A percentile compares a stretch with the other conserved stretches of the same genome.
phyloP scores from a whole-genome alignment of 345 rosid species.

The Gossypium sturtianum region DNA sequence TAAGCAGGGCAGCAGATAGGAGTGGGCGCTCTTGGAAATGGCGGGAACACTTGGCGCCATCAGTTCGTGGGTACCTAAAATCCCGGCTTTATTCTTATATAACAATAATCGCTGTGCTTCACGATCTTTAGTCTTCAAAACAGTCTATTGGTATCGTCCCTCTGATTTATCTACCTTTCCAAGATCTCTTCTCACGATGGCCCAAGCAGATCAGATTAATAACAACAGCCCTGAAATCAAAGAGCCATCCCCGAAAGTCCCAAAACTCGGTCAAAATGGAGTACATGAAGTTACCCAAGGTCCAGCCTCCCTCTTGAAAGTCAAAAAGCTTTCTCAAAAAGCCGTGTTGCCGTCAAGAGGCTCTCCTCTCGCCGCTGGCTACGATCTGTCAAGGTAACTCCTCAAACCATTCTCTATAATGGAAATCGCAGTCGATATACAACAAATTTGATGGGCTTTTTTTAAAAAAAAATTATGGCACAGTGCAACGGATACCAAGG shows the following conservation, averaged over 20 bases:
- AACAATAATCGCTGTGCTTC: background rate
- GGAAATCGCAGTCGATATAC: background rate
- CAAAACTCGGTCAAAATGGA: conserved; percentile 39
- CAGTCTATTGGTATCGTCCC: background rate
- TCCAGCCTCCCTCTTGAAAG: conserved; percentile 29
- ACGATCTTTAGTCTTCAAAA: background rate
- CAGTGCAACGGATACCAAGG: conserved; percentile 57
- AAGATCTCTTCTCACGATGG: conserved; percentile 13
- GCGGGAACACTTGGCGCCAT: conserved; percentile 11
- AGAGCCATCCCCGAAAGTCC: conserved; percentile 37
- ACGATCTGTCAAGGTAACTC: conserved; percentile 53
- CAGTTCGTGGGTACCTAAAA: background rate
- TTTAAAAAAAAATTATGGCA: background rate
- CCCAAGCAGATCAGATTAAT: conserved; percentile 12
- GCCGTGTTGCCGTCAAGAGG: conserved; percentile 67
- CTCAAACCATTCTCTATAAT: background rate
- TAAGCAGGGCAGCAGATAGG: background rate
- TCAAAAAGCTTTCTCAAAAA: conserved; percentile 68
- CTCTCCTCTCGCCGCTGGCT: conserved; percentile 75
- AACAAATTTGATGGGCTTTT: background rate
- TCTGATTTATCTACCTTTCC: background rate
- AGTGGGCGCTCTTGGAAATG: background rate
- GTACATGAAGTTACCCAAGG: conserved; percentile 11
- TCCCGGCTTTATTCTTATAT: background rate
- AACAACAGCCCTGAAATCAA: conserved; percentile 24